A percentile compares a stretch with the other conserved stretches of the same genome.
These are phyloP conservation scores for Tulasnella sp. DNA, from an alignment of 768 basidiomycete species.

Conservation along the genomic window DNA sequence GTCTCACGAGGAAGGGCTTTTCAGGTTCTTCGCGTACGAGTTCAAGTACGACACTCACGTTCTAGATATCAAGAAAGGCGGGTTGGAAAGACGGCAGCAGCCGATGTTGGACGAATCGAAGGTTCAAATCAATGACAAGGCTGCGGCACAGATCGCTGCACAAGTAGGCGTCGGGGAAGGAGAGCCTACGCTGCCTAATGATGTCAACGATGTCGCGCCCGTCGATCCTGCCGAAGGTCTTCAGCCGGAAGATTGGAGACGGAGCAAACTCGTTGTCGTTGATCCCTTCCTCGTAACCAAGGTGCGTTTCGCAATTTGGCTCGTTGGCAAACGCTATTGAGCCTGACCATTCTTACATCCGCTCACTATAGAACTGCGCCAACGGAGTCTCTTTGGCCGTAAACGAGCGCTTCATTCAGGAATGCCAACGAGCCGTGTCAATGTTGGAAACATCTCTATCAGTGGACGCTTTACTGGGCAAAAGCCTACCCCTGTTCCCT, in stretches of 20 bases:
- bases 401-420: neutral
- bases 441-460: neutral
- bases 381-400: neutral
- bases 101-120: neutral
- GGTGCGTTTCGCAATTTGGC: conserved; percentile 21
- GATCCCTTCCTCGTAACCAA: conserved; percentile 34
- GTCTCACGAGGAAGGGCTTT: neutral
- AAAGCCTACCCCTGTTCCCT: neutral
- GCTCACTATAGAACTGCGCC: neutral
- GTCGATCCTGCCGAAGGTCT: neutral
- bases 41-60: neutral
- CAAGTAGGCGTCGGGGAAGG: neutral
- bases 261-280: conserved; percentile 21
- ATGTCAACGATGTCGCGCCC: neutral
- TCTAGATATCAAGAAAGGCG: neutral
- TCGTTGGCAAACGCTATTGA: neutral
- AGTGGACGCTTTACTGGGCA: neutral
- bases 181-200: neutral
- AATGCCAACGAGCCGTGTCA: conserved; percentile 3
- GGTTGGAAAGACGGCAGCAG: neutral
- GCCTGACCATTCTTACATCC: neutral
- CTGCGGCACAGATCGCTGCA: neutral
- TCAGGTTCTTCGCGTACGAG: conserved; percentile 12
- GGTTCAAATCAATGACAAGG: neutral
- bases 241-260: neutral